Evolutionary conservation across 306 rosid species (phyloP).

Genomic region (Corylus avellana): DNA sequence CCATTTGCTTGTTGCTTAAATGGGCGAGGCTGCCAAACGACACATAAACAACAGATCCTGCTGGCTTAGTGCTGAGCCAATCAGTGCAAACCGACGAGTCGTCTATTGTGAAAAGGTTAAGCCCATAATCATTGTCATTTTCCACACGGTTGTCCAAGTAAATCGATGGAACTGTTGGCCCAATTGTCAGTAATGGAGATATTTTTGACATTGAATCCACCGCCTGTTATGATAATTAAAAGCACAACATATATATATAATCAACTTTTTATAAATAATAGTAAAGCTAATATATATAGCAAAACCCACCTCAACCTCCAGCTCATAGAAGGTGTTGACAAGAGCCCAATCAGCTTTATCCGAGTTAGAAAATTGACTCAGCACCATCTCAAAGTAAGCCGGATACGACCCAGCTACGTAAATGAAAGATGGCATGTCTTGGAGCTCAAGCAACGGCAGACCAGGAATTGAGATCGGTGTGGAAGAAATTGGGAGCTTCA

Average conservation of each 20-base stretch:
- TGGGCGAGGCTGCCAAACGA: conserved; percentile 13
- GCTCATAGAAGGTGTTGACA: conserved; percentile 60
- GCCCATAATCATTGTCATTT: conserved; percentile 47
- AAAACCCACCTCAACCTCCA: conserved; percentile 50
- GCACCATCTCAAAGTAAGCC: conserved; percentile 45
- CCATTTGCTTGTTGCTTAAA: conserved; percentile 20
- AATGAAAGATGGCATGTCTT: conserved; percentile 59
- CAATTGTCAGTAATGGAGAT: conserved; percentile 50
- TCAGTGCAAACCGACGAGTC: conserved; percentile 9
- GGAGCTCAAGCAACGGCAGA: conserved; percentile 43
- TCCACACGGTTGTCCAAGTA: conserved; percentile 44
- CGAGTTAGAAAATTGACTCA: conserved; percentile 51
- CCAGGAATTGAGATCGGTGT: conserved; percentile 39
- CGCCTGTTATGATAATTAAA: conserved; percentile 29
- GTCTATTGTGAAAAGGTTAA: conserved; percentile 39
- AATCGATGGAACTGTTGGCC: conserved; percentile 57
- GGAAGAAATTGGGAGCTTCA: conserved; percentile 39
- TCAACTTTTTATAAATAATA: too few relatives aligned
- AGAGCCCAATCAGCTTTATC: conserved; percentile 54
- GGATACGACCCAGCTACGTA: conserved; percentile 41
- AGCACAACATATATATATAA: background rate
- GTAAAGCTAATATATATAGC: background rate
- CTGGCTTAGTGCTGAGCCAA: conserved; percentile 42
- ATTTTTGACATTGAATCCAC: conserved; percentile 57
- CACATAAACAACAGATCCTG: conserved; percentile 12